These are phyloP conservation scores for Magnusiomyces fungicola DNA, from an alignment of 1,139 yeast species.

Conservation along the genomic window DNA sequence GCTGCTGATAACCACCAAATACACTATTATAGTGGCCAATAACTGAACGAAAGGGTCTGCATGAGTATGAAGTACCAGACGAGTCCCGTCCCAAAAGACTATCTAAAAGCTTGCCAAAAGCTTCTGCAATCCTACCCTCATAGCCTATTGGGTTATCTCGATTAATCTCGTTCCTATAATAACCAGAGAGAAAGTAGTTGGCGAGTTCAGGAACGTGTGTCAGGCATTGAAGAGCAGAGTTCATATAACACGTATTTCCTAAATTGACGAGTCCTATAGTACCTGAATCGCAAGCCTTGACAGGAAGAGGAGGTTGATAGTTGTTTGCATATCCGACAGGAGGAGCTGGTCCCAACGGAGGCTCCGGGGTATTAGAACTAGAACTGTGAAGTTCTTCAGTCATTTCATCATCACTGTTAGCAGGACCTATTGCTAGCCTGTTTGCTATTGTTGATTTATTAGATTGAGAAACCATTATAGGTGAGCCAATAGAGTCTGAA, in stretches of 20 bases:
- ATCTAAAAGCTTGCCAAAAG: conserved; percentile 11
- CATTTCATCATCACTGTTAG: neutral
- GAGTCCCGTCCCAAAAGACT: conserved; percentile 7
- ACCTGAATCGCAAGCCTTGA: conserved; percentile 30
- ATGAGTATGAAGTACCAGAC: conserved; percentile 35
- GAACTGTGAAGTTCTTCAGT: neutral
- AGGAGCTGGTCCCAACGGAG: neutral
- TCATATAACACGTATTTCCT: conserved; percentile 96
- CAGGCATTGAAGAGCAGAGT: conserved; percentile 88
- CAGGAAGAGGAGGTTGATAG: neutral
- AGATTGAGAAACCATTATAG: neutral
- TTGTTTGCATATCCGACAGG: neutral
- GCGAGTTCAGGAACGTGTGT: conserved; percentile 81
- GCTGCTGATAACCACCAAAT: conserved; percentile 87
- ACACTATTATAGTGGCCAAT: conserved; percentile 74
- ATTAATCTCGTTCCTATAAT: conserved; percentile 64
- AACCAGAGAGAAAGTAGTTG: conserved; percentile 54
- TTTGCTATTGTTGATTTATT: neutral
- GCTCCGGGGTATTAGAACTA: neutral
- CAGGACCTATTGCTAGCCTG: neutral
- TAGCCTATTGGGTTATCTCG: conserved; percentile 76
- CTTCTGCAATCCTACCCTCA: conserved; percentile 45
- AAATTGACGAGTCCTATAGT: conserved; percentile 65
- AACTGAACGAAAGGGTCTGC: conserved; percentile 70
- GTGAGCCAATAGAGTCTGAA: conserved; percentile 3